Percentiles rank a stretch among this genome's conserved stretches.
Conservation (phyloP, 2,329 filamentous ascomycete genomes). For the Teratosphaeriaceae sp. region DNA sequence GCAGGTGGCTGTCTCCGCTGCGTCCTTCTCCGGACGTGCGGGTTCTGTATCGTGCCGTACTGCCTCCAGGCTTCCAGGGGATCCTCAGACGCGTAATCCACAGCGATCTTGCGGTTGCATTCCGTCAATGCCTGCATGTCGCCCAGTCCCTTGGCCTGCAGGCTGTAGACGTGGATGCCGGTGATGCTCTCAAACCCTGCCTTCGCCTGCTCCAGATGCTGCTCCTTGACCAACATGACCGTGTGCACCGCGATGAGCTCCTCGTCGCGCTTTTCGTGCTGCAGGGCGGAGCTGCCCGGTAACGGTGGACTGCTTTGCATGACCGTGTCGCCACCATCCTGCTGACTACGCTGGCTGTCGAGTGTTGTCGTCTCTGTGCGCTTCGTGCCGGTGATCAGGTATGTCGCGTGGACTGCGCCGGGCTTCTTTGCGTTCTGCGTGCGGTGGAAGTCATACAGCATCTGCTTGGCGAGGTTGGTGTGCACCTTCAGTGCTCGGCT, state of each 20-base stretch:
- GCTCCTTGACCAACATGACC: conserved; percentile 24
- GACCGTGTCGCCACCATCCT: conserved; percentile 57
- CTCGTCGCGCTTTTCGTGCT: conserved; percentile 37
- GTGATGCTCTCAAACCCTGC: conserved; percentile 63
- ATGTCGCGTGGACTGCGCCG: conserved; percentile 81
- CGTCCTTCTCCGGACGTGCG: conserved; percentile 54
- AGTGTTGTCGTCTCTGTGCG: conserved; percentile 20
- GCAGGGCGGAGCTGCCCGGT: conserved; percentile 60
- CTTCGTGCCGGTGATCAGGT: conserved; percentile 70
- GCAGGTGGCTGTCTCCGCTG: conserved; percentile 32
- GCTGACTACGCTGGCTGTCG: conserved; percentile 38
- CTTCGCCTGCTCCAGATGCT: conserved; percentile 43
- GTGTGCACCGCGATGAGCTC: conserved; percentile 44
- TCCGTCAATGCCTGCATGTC: conserved; percentile 64
- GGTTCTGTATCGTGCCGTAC: conserved; percentile 71
- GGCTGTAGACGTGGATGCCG: conserved; percentile 81
- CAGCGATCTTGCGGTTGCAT: conserved; percentile 56
- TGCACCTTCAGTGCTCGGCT: conserved; percentile 79
- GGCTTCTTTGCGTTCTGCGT: conserved; percentile 69
- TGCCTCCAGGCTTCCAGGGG: conserved; percentile 51
- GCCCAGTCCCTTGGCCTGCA: conserved; percentile 64
- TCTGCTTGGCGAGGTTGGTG: conserved; percentile 82
- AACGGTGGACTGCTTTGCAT: conserved; percentile 61
- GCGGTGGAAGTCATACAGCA: conserved; percentile 79
- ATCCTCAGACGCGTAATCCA: conserved; percentile 52